Conservation (phyloP, 1,284 basidiomycete species). For the Papiliotrema nemorosa region DNA sequence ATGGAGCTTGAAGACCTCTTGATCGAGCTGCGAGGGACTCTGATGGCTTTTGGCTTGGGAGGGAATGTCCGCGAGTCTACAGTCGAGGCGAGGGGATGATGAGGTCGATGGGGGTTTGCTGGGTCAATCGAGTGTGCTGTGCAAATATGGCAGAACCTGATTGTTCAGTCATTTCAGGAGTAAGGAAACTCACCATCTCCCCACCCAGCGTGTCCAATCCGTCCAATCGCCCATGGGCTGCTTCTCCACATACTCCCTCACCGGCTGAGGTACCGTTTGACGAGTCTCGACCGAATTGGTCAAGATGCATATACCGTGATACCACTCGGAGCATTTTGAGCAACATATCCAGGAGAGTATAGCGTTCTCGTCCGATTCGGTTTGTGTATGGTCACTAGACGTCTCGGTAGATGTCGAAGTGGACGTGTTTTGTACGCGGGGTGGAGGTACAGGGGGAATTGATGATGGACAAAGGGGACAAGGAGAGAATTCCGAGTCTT, state of each 20-base stretch:
- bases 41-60: slow-evolving; percentile 8
- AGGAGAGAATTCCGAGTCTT: too few relatives aligned
- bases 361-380: neutral
- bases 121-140: slow-evolving; percentile 22
- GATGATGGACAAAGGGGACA: too few relatives aligned
- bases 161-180: too few relatives aligned
- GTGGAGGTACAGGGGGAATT: too few relatives aligned
- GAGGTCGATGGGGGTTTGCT: slow-evolving; percentile 27
- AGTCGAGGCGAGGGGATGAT: slow-evolving; percentile 29
- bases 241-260: slow-evolving; percentile 20
- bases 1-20: slow-evolving; percentile 6
- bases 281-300: slow-evolving; percentile 9
- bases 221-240: slow-evolving; percentile 28
- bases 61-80: slow-evolving; percentile 19
- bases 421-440: too few relatives aligned
- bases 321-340: slow-evolving; percentile 42
- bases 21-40: neutral
- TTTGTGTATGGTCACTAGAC: too few relatives aligned
- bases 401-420: too few relatives aligned
- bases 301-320: slow-evolving; percentile 41
- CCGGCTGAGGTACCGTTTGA: slow-evolving; percentile 23
- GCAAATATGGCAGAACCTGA: slow-evolving; percentile 22
- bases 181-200: slow-evolving; percentile 34
- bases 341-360: slow-evolving; percentile 41
- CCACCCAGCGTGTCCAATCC: slow-evolving; percentile 40